Conservation (phyloP, 495 filamentous ascomycete genomes). For the Aspergillus leporis region DNA sequence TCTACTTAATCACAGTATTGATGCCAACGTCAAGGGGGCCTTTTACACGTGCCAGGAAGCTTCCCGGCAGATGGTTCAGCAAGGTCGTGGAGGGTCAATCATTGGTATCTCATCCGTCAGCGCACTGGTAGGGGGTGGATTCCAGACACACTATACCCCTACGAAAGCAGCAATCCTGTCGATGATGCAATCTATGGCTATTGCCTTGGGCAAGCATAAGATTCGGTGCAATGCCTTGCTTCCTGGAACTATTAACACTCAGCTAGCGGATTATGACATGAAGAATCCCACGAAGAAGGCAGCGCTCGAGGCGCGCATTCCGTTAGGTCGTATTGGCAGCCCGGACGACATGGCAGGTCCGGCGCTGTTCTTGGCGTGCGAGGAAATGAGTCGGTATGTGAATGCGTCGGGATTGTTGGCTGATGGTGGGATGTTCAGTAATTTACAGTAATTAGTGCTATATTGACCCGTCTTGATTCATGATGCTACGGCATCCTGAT, state of each 20-base stretch:
- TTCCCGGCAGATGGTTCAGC: slow-evolving; percentile 31
- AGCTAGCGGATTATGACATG: slow-evolving; percentile 73
- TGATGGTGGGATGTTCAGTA: slow-evolving; percentile 30
- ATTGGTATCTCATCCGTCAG: slow-evolving; percentile 48
- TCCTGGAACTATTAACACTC: slow-evolving; percentile 31
- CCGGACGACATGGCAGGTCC: slow-evolving; percentile 37
- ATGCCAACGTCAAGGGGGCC: slow-evolving; percentile 62
- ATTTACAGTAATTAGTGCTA: slow-evolving; percentile 25
- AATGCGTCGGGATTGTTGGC: slow-evolving; percentile 25
- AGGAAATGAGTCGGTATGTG: slow-evolving; percentile 33
- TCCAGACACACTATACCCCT: slow-evolving; percentile 42
- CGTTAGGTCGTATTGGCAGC: slow-evolving; percentile 54
- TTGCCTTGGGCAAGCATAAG: slow-evolving; percentile 26
- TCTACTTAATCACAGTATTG: slow-evolving; percentile 40
- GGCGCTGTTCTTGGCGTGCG: slow-evolving; percentile 32
- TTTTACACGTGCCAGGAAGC: slow-evolving; percentile 67
- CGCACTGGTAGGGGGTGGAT: slow-evolving; percentile 33
- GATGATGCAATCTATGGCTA: slow-evolving; percentile 45
- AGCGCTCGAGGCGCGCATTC: slow-evolving; percentile 78
- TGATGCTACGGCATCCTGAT: too few species aligned
- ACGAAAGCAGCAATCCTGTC: slow-evolving; percentile 52
- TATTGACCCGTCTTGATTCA: too few species aligned
- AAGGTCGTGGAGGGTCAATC: slow-evolving; percentile 45
- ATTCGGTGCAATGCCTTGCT: slow-evolving; percentile 36
- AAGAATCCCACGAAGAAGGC: slow-evolving; percentile 55